Conservation (phyloP, 768 basidiomycete genomes). For the Coprinopsis sp. region DNA sequence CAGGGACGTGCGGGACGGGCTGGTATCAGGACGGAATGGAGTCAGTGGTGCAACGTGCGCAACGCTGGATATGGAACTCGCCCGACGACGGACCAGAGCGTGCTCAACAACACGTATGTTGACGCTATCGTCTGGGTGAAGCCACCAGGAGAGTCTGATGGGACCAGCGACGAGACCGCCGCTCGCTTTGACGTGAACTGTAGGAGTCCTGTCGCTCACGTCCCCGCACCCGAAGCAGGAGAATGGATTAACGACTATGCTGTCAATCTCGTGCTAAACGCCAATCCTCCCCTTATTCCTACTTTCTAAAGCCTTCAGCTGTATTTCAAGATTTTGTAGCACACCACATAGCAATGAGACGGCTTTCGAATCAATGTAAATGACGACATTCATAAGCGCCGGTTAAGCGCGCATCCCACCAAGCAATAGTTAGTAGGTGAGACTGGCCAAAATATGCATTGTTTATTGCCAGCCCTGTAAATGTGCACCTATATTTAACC, state of each 20-base stretch:
- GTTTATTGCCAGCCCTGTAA: too few species aligned
- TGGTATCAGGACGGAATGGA: constrained; percentile 19
- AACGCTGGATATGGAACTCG: constrained; percentile 21
- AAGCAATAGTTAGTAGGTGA: too few species aligned
- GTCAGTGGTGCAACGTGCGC: constrained; percentile 30
- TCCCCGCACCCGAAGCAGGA: constrained; percentile 34
- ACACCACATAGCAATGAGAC: too few species aligned
- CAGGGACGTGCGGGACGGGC: constrained; percentile 30
- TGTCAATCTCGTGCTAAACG: constrained; percentile 23
- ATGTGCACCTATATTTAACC: too few species aligned
- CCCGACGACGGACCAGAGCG: constrained; percentile 23
- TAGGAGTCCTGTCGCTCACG: constrained; percentile 18
- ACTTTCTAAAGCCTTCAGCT: too few species aligned
- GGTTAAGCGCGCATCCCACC: too few species aligned
- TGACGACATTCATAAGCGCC: too few species aligned
- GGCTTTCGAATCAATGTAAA: too few species aligned
- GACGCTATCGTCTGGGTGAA: constrained; percentile 40
- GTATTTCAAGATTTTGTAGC: too few species aligned
- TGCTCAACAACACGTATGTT: constrained; percentile 23
- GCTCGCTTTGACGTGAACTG: too few species aligned
- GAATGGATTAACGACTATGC: constrained; percentile 32
- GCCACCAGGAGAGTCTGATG: constrained; percentile 38
- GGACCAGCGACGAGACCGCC: too few species aligned
- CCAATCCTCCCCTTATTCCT: constrained; percentile 20
- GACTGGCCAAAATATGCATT: too few species aligned